These are phyloP conservation scores for Penicillium flavigenum DNA, from an alignment of 495 filamentous ascomycete species.

Conservation along the genomic window DNA sequence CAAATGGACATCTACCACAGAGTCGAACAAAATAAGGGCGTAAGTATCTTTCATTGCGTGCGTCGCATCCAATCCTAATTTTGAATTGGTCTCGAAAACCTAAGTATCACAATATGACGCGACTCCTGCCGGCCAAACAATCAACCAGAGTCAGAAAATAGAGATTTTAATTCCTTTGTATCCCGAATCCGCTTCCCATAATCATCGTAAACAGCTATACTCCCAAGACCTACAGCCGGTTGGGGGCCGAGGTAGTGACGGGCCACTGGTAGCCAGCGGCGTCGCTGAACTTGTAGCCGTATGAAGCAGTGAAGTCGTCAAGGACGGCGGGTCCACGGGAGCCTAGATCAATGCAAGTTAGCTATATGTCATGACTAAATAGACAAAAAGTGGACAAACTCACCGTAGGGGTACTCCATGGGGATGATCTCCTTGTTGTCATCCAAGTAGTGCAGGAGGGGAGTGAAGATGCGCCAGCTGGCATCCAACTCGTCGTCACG, in stretches of 20 bases:
- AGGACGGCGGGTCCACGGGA: conserved; percentile 95
- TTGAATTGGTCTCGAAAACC: conserved; percentile 10
- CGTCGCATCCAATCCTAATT: conserved; percentile 16
- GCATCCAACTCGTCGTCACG: conserved; percentile 98
- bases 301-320: conserved; percentile 97
- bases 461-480: conserved; percentile 98
- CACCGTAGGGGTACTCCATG: conserved; percentile 99
- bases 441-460: conserved; percentile 95
- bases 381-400: conserved; percentile 30
- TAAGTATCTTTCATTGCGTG: conserved; percentile 22
- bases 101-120: conserved; percentile 16
- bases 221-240: conserved; percentile 59
- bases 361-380: not conserved
- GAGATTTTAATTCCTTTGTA: conserved; percentile 32
- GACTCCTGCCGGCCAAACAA: conserved; percentile 19
- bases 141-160: conserved; percentile 22
- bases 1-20: not conserved
- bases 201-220: conserved; percentile 28
- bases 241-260: conserved; percentile 59
- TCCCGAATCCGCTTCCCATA: conserved; percentile 22
- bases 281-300: conserved; percentile 98
- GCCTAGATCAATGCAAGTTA: conserved; percentile 50
- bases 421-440: conserved; percentile 98
- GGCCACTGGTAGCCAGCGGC: conserved; percentile 96
- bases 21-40: conserved; percentile 6